Evolutionary conservation across 352 stramenopile species (phyloP), one percentile per base, ranked within the genome.

Genomic region (Lagenidium giganteum): DNA sequence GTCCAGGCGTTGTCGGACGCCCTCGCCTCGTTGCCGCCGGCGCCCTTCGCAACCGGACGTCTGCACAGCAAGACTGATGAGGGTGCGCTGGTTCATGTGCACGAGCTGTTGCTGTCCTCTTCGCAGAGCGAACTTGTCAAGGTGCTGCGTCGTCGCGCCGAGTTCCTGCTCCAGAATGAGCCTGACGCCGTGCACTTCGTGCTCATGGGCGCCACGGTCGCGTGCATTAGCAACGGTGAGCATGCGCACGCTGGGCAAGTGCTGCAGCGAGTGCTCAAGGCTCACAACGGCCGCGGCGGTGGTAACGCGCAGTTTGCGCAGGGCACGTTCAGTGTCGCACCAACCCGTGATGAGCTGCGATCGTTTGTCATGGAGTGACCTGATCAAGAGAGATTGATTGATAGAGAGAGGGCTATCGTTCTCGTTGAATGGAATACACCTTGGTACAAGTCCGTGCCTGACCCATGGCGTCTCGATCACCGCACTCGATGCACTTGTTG

Each of bases 251-350:
- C 73, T 20, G 75, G 70, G n/a, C 71, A 87, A 26, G 31, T 78
- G 36, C 48, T 86, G 21, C 68, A 85, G 42, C 47, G 65, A 32
- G 17, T 83, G 13, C 33, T 88, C 43, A 76, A 82, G 43, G 29
- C 47, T 8, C 38, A 85, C 9, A 67, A 69, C 16, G 73, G 78
- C 20, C 66, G 67, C 7, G 73, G 78, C 26, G 78, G 75, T 24
- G 78, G 75, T 42, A 84, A 67, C 27, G 60, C 66, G 14, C 66
- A 36, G 28, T 88, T 86, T 44, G 73, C 73, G 16, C 78, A 88
- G 60, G 75, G 75, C 5, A 78, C 63, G 1, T 34, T 86, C 17
- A n/a, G n/a, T n/a, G n/a, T n/a, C n/a, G n/a, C n/a, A n/a, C n/a
- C n/a, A n/a, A n/a, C n/a, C n/a, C n/a, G n/a, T n/a, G n/a, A n/a